Evolutionary conservation across 225 moss, liverwort and hornwort species (phyloP).

Genomic region (Thuidium tamariscinum): DNA sequence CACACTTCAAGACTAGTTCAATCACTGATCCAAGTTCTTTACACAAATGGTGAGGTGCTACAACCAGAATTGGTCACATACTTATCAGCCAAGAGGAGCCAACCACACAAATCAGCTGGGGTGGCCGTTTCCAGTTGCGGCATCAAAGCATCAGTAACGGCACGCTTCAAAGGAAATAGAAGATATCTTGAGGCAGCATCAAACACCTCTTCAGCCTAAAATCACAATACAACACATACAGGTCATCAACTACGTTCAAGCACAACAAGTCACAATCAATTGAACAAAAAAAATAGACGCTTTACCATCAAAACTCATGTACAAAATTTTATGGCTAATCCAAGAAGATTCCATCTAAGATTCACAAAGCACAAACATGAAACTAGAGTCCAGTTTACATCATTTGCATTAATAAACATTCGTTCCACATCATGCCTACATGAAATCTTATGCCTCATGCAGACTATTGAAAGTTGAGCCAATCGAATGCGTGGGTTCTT

Average conservation of each 20-base stretch:
- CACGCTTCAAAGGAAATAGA: conserved; percentile 76
- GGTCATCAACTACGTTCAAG: background rate
- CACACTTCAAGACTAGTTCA: background rate
- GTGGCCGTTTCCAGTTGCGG: conserved; percentile 71
- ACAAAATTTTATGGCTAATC: background rate
- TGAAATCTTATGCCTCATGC: background rate
- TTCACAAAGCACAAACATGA: background rate
- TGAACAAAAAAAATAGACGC: background rate
- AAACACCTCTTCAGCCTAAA: conserved; percentile 83
- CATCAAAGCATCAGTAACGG: conserved; percentile 70
- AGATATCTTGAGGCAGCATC: conserved; percentile 95
- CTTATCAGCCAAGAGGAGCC: conserved; percentile 90
- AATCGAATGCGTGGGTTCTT: background rate
- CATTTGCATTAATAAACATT: background rate
- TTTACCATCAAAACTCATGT: background rate
- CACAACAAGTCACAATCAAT: background rate
- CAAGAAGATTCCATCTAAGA: background rate
- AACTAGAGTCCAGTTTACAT: background rate
- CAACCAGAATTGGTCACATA: conserved; percentile 3
- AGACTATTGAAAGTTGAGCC: background rate
- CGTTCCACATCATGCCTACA: background rate
- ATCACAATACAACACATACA: background rate
- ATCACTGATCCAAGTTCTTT: background rate
- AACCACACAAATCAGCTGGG: conserved; percentile 68
- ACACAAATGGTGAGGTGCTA: background rate